Evolutionary conservation across 352 stramenopile species (phyloP).

Genomic region (Globisporangium cylindrosporum): DNA sequence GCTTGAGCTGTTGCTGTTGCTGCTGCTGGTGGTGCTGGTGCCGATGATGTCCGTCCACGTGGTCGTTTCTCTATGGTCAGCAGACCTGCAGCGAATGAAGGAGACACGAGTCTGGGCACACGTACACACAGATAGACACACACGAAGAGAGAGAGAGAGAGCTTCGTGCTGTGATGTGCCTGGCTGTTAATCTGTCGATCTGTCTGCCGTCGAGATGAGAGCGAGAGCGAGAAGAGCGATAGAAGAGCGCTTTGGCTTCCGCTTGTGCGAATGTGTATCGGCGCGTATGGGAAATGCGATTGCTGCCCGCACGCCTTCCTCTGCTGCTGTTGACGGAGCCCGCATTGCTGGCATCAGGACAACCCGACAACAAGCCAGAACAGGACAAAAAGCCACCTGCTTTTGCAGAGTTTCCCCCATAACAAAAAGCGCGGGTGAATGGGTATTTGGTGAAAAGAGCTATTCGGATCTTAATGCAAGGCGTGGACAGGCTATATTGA

Average conservation of each 20-base stretch:
- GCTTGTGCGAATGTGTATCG: background rate
- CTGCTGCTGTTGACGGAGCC: background rate
- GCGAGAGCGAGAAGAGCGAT: background rate
- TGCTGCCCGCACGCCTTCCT: background rate
- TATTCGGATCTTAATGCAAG: background rate
- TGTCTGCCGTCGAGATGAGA: background rate
- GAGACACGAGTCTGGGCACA: background rate
- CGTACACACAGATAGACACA: background rate
- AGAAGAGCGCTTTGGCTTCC: background rate
- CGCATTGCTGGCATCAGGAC: background rate
- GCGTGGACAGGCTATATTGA: background rate
- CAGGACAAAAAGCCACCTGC: background rate
- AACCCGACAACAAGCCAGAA: background rate
- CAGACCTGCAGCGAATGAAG: conserved; percentile 1
- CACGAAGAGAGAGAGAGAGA: background rate
- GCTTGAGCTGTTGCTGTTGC: background rate
- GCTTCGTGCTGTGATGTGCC: background rate
- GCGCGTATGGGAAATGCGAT: background rate
- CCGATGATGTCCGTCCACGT: conserved; percentile 7
- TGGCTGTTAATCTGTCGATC: background rate
- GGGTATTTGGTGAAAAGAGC: background rate
- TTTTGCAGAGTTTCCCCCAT: background rate
- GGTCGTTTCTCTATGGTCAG: background rate
- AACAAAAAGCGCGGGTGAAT: background rate
- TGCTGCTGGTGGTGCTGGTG: background rate